These are phyloP conservation scores for Cyclotella sp. DNA, from an alignment of 108 stramenopile genomes.

Conservation along the genomic window DNA sequence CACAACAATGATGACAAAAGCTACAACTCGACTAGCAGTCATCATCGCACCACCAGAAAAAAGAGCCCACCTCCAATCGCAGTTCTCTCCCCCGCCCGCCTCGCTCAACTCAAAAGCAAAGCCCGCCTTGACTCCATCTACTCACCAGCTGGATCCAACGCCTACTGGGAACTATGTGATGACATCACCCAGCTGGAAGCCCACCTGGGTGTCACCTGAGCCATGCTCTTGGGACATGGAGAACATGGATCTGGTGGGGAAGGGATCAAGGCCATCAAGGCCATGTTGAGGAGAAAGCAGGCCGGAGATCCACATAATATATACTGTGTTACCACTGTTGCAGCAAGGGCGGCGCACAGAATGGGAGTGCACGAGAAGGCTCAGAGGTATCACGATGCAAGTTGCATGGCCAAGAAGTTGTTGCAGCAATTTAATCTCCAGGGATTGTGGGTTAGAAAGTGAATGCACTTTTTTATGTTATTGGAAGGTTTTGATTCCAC, in stretches of 20 bases:
- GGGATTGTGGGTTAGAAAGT: constrained; percentile 88
- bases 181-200: constrained; percentile 36
- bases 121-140: constrained; percentile 27
- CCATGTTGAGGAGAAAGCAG: constrained; percentile 24
- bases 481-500: too few species aligned
- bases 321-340: constrained; percentile 23
- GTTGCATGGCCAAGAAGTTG: constrained; percentile 53
- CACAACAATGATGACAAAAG: too few species aligned
- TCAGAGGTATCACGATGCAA: constrained; percentile 47
- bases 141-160: too few species aligned
- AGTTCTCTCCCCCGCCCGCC: constrained; percentile 4
- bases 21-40: too few species aligned
- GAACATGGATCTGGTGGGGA: too few species aligned
- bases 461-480: constrained; percentile 47
- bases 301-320: constrained; percentile 43
- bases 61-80: constrained; percentile 10
- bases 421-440: constrained; percentile 80
- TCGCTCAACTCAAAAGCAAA: constrained; percentile 29
- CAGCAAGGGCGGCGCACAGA: constrained; percentile 48
- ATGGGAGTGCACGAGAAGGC: constrained; percentile 48
- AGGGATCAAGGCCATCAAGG: constrained; percentile 11
- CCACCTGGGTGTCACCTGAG: constrained; percentile 13
- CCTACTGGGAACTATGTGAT: too few species aligned
- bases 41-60: too few species aligned
- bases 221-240: not conserved